phyloP scores from a whole-genome alignment of 441 rosid genomes.

The Geranium incanum region DNA sequence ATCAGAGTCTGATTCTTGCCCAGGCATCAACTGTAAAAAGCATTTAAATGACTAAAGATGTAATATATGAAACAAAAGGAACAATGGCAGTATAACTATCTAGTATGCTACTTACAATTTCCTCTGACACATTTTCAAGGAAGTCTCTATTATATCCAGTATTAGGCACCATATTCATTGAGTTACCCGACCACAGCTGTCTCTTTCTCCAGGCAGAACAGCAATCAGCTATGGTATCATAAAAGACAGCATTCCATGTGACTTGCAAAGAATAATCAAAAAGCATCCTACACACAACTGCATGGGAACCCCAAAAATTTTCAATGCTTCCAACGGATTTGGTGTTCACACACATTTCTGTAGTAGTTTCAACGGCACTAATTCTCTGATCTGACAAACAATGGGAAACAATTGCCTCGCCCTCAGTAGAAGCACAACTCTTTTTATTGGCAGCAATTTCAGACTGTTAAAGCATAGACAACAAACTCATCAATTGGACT shows the following conservation, averaged over 20 bases:
- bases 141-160: constrained; percentile 16
- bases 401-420: constrained; percentile 29
- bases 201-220: constrained; percentile 58
- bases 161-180: constrained; percentile 25
- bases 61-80: constrained; percentile 8
- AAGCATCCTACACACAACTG: constrained; percentile 56
- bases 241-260: constrained; percentile 83
- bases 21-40: constrained; percentile 35
- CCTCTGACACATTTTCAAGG: constrained; percentile 22
- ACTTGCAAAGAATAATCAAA: constrained; percentile 66
- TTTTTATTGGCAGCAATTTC: constrained; percentile 30
- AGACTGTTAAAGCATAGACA: constrained; percentile 37
- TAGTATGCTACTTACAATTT: constrained; percentile 31
- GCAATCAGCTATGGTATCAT: constrained; percentile 55
- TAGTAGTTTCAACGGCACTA: constrained; percentile 19
- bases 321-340: constrained; percentile 78
- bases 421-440: constrained; percentile 22
- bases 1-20: constrained; percentile 30
- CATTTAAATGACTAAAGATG: constrained; percentile 24
- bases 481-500: constrained; percentile 9
- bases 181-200: constrained; percentile 56
- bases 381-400: constrained; percentile 23
- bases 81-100: not conserved
- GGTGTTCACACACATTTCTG: constrained; percentile 21
- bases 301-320: constrained; percentile 52